phyloP scores from a whole-genome alignment of 2,329 filamentous ascomycete genomes.

The Fusarium buxicola region DNA sequence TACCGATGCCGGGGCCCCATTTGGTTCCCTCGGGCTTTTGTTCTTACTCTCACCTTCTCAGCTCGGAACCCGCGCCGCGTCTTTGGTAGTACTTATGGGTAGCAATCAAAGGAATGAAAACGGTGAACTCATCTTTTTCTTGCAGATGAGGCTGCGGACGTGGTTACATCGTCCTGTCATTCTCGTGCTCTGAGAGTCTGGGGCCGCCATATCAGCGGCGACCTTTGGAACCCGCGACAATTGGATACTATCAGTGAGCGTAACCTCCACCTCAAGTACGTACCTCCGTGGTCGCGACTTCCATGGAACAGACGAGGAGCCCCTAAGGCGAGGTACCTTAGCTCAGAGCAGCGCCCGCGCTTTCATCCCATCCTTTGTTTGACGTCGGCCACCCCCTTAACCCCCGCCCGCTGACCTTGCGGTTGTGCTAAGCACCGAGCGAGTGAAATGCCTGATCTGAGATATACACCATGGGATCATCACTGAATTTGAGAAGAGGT shows the following conservation, averaged over 20 bases:
- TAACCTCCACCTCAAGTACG: conserved; percentile 14
- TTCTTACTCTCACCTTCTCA: background rate
- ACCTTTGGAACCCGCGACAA: conserved; percentile 19
- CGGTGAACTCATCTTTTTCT: conserved; percentile 3
- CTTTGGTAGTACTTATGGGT: background rate
- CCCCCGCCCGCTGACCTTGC: conserved; percentile 19
- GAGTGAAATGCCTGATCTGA: conserved; percentile 6
- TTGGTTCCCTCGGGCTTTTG: background rate
- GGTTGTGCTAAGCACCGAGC: conserved; percentile 16
- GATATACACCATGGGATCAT: background rate
- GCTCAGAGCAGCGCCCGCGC: conserved; percentile 5
- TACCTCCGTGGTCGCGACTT: conserved; percentile 14
- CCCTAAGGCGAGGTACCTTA: no score
- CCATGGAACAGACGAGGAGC: no score
- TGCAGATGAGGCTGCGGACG: conserved; percentile 5
- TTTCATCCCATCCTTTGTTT: conserved; percentile 18
- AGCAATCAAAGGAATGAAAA: conserved; percentile 6
- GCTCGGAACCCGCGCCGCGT: background rate
- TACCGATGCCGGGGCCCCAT: conserved; percentile 24
- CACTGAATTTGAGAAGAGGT: background rate
- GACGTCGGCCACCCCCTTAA: conserved; percentile 10
- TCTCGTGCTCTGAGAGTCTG: conserved; percentile 2
- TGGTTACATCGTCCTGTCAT: conserved; percentile 20
- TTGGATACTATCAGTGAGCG: conserved; percentile 20
- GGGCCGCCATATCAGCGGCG: conserved; percentile 6